These are phyloP conservation scores for Terfezia claveryi DNA, from an alignment of 495 filamentous ascomycete species.

Conservation along the genomic window DNA sequence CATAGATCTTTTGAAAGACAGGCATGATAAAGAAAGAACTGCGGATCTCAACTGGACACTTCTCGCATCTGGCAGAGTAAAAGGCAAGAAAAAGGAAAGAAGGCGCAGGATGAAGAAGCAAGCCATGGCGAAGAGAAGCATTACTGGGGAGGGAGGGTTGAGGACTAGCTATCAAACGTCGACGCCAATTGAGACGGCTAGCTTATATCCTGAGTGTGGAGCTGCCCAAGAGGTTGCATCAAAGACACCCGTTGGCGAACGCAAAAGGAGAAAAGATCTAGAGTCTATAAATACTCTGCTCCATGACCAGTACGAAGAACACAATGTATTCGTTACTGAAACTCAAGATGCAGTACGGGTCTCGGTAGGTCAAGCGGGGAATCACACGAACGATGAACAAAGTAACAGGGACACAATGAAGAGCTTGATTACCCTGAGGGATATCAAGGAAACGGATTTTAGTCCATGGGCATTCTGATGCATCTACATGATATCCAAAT, in stretches of 20 bases:
- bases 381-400: not conserved
- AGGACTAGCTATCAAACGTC: not conserved
- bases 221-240: not conserved
- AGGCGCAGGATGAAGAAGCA: not conserved
- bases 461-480: slow-evolving; percentile 9
- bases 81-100: not conserved
- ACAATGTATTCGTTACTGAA: not conserved
- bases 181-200: not conserved
- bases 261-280: not conserved
- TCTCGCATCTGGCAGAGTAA: not conserved
- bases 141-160: not conserved
- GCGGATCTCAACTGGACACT: not conserved
- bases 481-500: too few species aligned
- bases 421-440: slow-evolving; percentile 11
- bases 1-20: not conserved
- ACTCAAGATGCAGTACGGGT: too few species aligned
- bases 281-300: not conserved
- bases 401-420: not conserved
- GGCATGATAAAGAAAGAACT: not conserved
- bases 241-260: not conserved
- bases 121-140: not conserved
- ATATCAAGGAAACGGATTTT: slow-evolving; percentile 18
- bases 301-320: not conserved
- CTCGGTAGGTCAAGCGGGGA: not conserved
- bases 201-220: not conserved